Evolutionary conservation across 1,139 yeast genomes (phyloP).

Genomic region (Scheffersomyces lignicola): DNA sequence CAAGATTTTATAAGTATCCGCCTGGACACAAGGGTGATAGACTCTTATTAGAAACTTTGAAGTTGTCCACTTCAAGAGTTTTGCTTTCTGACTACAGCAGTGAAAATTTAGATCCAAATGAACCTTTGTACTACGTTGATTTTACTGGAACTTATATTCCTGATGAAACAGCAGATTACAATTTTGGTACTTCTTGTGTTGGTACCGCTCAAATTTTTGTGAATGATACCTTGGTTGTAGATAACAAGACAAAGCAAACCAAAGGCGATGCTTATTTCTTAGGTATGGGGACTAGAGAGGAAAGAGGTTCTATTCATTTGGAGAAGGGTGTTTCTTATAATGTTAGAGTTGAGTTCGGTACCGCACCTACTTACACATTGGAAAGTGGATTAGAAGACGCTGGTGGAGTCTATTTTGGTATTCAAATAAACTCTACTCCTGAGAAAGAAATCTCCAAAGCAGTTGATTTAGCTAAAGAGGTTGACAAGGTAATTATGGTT

Average conservation of each 20-base stretch:
- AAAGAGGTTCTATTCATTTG: slow-evolving; percentile 31
- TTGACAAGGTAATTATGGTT: slow-evolving; percentile 42
- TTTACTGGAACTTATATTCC: slow-evolving; percentile 44
- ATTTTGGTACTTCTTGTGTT: slow-evolving; percentile 49
- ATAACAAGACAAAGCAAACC: slow-evolving; percentile 53
- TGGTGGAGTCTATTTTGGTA: slow-evolving; percentile 37
- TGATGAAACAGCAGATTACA: slow-evolving; percentile 48
- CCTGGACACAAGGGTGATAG: slow-evolving; percentile 31
- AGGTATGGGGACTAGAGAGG: slow-evolving; percentile 53
- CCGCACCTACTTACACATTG: slow-evolving; percentile 40
- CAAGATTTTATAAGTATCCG: slow-evolving; percentile 37
- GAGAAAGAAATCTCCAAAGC: slow-evolving; percentile 28
- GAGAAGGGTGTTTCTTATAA: slow-evolving; percentile 43
- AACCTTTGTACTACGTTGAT: slow-evolving; percentile 37
- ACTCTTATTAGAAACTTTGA: slow-evolving; percentile 36
- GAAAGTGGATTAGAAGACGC: slow-evolving; percentile 23
- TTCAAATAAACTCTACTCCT: slow-evolving; percentile 19
- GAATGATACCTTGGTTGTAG: slow-evolving; percentile 53
- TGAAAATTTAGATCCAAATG: slow-evolving; percentile 22
- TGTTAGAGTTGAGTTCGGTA: slow-evolving; percentile 48
- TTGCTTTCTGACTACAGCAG: slow-evolving; percentile 50
- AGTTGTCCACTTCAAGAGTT: slow-evolving; percentile 33
- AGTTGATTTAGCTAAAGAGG: slow-evolving; percentile 27
- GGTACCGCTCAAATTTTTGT: slow-evolving; percentile 57
- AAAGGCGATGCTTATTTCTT: slow-evolving; percentile 47